Percentiles rank a stretch among this genome's conserved stretches.
phyloP scores from a whole-genome alignment of 1,139 yeast species.

The Suhomyces kunorum region DNA sequence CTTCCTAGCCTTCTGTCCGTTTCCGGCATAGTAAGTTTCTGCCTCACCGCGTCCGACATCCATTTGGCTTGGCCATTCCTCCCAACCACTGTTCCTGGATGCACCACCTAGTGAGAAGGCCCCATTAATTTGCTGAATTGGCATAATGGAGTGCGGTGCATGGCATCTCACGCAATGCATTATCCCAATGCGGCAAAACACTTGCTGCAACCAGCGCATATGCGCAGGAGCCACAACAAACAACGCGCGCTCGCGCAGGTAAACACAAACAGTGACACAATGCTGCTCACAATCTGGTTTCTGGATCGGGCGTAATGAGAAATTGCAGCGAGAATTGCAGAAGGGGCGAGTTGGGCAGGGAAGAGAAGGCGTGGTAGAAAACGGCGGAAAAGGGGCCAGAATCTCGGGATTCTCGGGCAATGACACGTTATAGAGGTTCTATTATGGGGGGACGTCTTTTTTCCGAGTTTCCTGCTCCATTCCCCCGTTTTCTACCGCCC shows the following conservation, averaged over 20 bases:
- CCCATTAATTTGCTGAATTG: constrained; percentile 8
- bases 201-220: constrained; percentile 12
- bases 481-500: not conserved
- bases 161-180: constrained; percentile 5
- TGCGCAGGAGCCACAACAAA: constrained; percentile 10
- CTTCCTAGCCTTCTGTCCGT: too few relatives aligned
- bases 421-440: too few relatives aligned
- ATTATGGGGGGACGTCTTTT: too few relatives aligned
- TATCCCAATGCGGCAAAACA: constrained; percentile 12
- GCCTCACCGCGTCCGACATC: too few relatives aligned
- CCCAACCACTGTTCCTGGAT: not conserved
- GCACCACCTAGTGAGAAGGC: constrained; percentile 1
- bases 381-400: too few relatives aligned
- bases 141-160: constrained; percentile 7
- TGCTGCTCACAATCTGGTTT: constrained; percentile 9
- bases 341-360: not conserved
- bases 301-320: constrained; percentile 13
- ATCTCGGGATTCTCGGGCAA: too few relatives aligned
- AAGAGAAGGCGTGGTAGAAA: not conserved
- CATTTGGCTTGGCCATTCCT: too few relatives aligned
- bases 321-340: constrained; percentile 11
- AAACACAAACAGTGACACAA: constrained; percentile 14
- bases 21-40: too few relatives aligned
- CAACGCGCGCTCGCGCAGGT: constrained; percentile 8
- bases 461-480: not conserved